Evolutionary conservation across 2,329 filamentous ascomycete genomes (phyloP), one percentile per base, ranked within the genome.

Genomic region (Bipolaris victoriae): DNA sequence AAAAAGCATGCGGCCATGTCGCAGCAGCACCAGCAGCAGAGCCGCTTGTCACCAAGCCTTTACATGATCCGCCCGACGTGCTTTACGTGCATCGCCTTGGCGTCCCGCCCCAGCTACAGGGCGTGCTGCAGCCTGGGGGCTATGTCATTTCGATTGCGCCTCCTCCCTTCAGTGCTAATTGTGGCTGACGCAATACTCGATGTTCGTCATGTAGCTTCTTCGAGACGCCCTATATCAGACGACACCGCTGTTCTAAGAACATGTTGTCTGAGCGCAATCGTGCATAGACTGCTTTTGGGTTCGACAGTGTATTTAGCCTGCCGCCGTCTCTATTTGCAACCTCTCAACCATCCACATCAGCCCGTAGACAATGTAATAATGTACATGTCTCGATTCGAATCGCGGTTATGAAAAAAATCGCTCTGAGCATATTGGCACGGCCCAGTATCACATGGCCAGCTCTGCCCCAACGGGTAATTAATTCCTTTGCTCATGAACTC

Each of bases 61-160:
- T 67, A 64, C 67, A 69, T 69, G 63, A 51, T 62, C 69, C 62
- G 73, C 72, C 75, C 71, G 70, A 74, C 72, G 75, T 75, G 65
- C 52, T 54, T 35, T 71, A 54, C 69, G 45, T 72, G 71, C 71
- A 64, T 73, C 62, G 56, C 54, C 62, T 68, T 68, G 63, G 63
- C 66, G 53, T 68, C 60, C 63, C 35, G 68, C 66, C 66, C 48
- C 59, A 57, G 63, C 54, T 57, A 41, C 37, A 65, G 63, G 68
- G 64, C 65, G 65, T 69, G 69, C 70, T 67, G 65, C 67, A 74
- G 66, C 63, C 60, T 65, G 58, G 58, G 58, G 67, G 63, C 65
- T 52, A 41, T n/a, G 48, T 53, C 26, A 40, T 15, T 26, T 43
- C 41, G 20, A 44, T 54, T 26, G 46, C 33, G 22, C 20, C 46